phyloP scores from a whole-genome alignment of 2,329 filamentous ascomycete species.

The Cyphellophora europaea region DNA sequence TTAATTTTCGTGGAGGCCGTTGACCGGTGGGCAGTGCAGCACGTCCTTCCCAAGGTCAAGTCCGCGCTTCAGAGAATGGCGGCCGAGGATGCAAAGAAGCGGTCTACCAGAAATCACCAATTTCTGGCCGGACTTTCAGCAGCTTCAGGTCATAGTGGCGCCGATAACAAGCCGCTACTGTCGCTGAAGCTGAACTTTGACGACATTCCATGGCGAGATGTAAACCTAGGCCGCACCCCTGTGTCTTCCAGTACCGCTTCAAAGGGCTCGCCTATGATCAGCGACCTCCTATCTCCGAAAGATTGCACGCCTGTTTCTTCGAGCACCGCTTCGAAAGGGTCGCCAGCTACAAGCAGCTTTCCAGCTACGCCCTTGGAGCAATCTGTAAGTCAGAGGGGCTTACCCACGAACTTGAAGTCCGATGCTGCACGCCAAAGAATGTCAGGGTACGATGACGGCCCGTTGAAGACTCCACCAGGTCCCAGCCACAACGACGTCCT shows the following conservation, averaged over 20 bases:
- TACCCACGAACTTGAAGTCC: too few relatives aligned
- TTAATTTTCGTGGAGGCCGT: slow-evolving; percentile 17
- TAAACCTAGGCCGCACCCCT: slow-evolving; percentile 16
- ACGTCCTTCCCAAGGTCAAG: slow-evolving; percentile 16
- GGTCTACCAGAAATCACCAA: slow-evolving; percentile 8
- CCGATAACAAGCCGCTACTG: slow-evolving; percentile 10
- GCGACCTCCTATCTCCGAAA: slow-evolving; percentile 9
- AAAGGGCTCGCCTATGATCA: slow-evolving; percentile 14
- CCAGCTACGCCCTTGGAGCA: too few relatives aligned
- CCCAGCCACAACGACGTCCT: too few relatives aligned
- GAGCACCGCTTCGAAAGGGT: slow-evolving; percentile 17
- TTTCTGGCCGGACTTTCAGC: slow-evolving; percentile 6
- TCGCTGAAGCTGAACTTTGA: slow-evolving; percentile 15
- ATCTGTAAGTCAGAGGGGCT: too few relatives aligned
- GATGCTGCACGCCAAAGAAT: too few relatives aligned
- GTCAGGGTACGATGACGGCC: too few relatives aligned
- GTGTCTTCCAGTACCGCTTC: slow-evolving; percentile 16
- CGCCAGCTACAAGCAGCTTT: slow-evolving; percentile 7
- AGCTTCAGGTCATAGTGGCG: slow-evolving; percentile 8
- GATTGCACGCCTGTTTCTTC: slow-evolving; percentile 17
- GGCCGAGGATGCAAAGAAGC: slow-evolving; percentile 8
- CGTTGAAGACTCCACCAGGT: too few relatives aligned
- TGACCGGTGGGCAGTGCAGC: slow-evolving; percentile 13
- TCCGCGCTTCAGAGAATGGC: slow-evolving; percentile 11
- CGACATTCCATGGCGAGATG: slow-evolving; percentile 16